Evolutionary conservation across 768 basidiomycete genomes (phyloP), one percentile per base, ranked within the genome.

Genomic region (Mrakia gelida): DNA sequence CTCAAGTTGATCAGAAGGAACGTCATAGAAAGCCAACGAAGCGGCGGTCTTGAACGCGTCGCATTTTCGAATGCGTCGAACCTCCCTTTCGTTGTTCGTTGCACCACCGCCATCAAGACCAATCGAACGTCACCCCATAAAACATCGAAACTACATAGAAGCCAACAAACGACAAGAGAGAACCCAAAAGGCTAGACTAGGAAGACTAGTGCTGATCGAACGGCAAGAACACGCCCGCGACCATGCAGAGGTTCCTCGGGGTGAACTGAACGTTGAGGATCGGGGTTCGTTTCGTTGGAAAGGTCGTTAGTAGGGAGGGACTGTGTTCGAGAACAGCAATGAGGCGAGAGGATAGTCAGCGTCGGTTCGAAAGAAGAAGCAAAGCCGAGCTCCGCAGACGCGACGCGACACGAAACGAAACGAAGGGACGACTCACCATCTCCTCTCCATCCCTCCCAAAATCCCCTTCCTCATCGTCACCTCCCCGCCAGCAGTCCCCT

Each of bases 241-340:
- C 54, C 43, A 78, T n/a, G 54, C 63, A 95, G 49, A 99, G 88
- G 84, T 99, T 99, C 21, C 96, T 89, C 41, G 94, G 90, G 13
- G 97, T 98, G 82, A 98, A 97, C 81, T 97, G 93, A 15, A 95
- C 91, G 82, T 95, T 92, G 34, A 90, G 89, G 80, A 98, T 89
- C 1, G 97, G 95, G 38, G 97, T 98, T 75, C 95, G 89, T 86
- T 98, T 99, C 43, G 97, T 99, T 10, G 92, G 92, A 83, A 94
- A 97, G 0, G 95, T 95, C 3, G 92, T 88, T 3, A 98, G 84
- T 41, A 98, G 87, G 83, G 98, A 96, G 28, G 88, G 86, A 28
- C 96, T 98, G 83, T 68, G 56, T 21, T 61, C 28, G 15, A 1
- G 18, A 52, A 52, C 15, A 13, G 21, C 15, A 21, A 49, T 2